phyloP scores from a whole-genome alignment of 1,139 yeast genomes.

The Diutina siamensis region DNA sequence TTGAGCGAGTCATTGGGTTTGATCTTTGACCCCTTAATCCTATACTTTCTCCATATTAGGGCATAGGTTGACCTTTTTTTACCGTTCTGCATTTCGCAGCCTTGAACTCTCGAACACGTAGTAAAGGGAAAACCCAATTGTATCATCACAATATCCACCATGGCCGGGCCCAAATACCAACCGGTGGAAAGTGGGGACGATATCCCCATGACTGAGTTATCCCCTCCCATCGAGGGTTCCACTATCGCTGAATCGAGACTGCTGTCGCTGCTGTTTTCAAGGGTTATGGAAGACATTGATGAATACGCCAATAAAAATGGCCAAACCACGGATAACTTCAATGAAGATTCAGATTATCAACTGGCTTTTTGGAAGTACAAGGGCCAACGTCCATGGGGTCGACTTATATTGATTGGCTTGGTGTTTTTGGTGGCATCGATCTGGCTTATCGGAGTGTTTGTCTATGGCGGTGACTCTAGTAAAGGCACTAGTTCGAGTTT shows the following conservation, averaged over 20 bases:
- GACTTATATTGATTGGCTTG: constrained; percentile 7
- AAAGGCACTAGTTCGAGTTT: too few species aligned
- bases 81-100: neutral
- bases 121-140: neutral
- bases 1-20: too few species aligned
- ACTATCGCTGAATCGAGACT: neutral
- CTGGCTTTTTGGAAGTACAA: constrained; percentile 14
- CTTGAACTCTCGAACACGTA: neutral
- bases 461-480: constrained; percentile 16
- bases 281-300: constrained; percentile 20
- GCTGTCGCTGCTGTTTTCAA: constrained; percentile 8
- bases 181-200: neutral
- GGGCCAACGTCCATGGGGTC: constrained; percentile 8
- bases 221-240: constrained; percentile 10
- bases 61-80: neutral
- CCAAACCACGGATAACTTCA: constrained; percentile 14
- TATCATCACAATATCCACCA: too few species aligned
- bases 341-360: constrained; percentile 16
- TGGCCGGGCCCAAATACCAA: neutral
- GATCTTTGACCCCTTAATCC: neutral
- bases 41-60: neutral
- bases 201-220: constrained; percentile 1
- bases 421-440: constrained; percentile 7
- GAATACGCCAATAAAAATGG: constrained; percentile 11
- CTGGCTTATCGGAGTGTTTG: constrained; percentile 22